Conservation (phyloP, 257 asterid species). For the Misopates orontium region DNA sequence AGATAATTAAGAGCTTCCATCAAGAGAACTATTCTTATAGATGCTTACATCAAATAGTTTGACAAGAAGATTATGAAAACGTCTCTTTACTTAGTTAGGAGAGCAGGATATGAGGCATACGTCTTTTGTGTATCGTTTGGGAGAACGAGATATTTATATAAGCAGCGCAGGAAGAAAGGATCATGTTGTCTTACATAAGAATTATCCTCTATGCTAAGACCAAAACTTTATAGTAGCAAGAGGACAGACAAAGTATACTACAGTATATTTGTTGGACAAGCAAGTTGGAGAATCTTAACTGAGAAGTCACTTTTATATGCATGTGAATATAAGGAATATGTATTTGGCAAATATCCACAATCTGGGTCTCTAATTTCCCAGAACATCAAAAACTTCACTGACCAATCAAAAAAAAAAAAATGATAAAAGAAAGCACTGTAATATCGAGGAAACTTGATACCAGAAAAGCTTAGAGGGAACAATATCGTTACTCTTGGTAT, state of each 20-base stretch:
- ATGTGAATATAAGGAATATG: conserved; percentile 4
- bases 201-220: no score
- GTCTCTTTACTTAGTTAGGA: background rate
- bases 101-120: background rate
- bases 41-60: conserved; percentile 17
- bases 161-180: background rate
- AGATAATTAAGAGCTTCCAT: conserved; percentile 14
- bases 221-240: no score
- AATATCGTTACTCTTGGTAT: conserved; percentile 43
- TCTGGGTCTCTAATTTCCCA: background rate
- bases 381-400: conserved; percentile 1
- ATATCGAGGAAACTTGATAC: conserved; percentile 37
- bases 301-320: background rate
- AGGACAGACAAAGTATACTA: no score
- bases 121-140: background rate
- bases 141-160: background rate
- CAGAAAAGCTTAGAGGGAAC: conserved; percentile 66
- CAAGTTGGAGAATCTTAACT: conserved; percentile 2
- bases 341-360: background rate
- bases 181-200: background rate
- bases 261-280: conserved; percentile 1
- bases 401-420: conserved; percentile 13
- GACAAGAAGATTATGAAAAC: conserved; percentile 10
- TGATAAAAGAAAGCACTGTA: conserved; percentile 7
- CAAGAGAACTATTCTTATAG: conserved; percentile 24